phyloP scores from a whole-genome alignment of 441 rosid species.

The Arabidopsis hybrid region DNA sequence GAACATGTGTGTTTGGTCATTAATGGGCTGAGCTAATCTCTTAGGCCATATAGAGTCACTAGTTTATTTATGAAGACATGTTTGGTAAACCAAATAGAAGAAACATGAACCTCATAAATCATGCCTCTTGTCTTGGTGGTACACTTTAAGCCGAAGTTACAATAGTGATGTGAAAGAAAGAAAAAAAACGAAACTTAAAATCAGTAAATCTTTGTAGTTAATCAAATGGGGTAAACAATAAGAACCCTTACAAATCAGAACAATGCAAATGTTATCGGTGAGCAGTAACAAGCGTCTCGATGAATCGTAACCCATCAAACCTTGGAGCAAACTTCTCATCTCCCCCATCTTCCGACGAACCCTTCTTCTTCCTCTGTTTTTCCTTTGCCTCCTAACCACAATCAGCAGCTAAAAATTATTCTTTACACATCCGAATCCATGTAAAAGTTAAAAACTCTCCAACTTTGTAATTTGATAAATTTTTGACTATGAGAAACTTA shows the following conservation, averaged over 20 bases:
- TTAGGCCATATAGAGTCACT: neutral
- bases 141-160: slow-evolving; percentile 10
- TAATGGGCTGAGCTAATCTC: slow-evolving; percentile 27
- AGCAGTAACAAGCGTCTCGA: slow-evolving; percentile 74
- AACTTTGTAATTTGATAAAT: neutral
- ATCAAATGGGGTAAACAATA: slow-evolving; percentile 25
- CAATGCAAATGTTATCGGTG: slow-evolving; percentile 53
- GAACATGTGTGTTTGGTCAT: slow-evolving; percentile 20
- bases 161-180: neutral
- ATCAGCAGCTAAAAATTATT: neutral
- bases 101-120: slow-evolving; percentile 19
- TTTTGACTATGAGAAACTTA: neutral
- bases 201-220: slow-evolving; percentile 16
- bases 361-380: slow-evolving; percentile 46
- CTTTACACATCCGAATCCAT: neutral
- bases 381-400: slow-evolving; percentile 54
- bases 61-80: neutral
- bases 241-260: neutral
- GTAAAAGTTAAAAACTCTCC: neutral
- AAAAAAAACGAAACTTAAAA: neutral
- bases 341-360: slow-evolving; percentile 35
- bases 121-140: slow-evolving; percentile 17
- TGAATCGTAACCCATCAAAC: slow-evolving; percentile 72
- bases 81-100: neutral
- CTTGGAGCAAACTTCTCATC: slow-evolving; percentile 64